Evolutionary conservation across 2,329 filamentous ascomycete genomes (phyloP), one percentile per base, ranked within the genome.

Genomic region (Gaeumannomyces tritici): DNA sequence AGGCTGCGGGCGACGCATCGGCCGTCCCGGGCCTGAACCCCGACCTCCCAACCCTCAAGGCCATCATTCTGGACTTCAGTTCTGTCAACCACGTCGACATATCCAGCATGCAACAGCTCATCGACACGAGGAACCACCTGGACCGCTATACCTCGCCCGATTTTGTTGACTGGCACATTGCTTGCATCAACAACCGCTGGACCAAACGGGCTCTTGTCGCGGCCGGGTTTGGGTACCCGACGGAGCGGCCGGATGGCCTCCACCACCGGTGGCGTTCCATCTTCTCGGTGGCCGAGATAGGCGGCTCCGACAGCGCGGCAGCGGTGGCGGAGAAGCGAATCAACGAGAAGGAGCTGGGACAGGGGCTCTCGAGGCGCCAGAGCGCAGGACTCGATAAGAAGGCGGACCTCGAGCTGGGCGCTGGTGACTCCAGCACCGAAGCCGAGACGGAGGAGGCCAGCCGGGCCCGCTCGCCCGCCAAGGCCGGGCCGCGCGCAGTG

Each of bases 251-350:
- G 62, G 80, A 78, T 63, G 80, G 77, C 1, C 74, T 79, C 8
- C 83, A 84, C 68, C 80, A 84, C 65, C 84, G 90, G 64, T 98
- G 93, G 93, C 93, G 91, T 73, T 90, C 92, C n/a, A 92, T 98
- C 66, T 98, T 96, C 80, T 92, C 86, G 70, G 91, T 98, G 27
- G 91, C 93, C 2, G 91, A 96, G 71, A 86, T 96, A 66, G 73
- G 91, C 65, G 89, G 91, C 26, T 77, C 79, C 5, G 76, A 86
- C 61, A 90, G 88, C 5, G 89, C 89, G 0, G 88, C 89, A 1
- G 85, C 85, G 0, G 79, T 79, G 9, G 90, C 89, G 0, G 88
- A 93, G 68, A 77, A 81, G 29, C 77, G 81, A 29, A 81, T 83
- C 61, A 88, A 89, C 70, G 81, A 85, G 70, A 81, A 77, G 67